A percentile compares a stretch with the other conserved stretches of the same genome.
phyloP scores from a whole-genome alignment of 805 yeast genomes.

The Metahyphopichia silvanorum region DNA sequence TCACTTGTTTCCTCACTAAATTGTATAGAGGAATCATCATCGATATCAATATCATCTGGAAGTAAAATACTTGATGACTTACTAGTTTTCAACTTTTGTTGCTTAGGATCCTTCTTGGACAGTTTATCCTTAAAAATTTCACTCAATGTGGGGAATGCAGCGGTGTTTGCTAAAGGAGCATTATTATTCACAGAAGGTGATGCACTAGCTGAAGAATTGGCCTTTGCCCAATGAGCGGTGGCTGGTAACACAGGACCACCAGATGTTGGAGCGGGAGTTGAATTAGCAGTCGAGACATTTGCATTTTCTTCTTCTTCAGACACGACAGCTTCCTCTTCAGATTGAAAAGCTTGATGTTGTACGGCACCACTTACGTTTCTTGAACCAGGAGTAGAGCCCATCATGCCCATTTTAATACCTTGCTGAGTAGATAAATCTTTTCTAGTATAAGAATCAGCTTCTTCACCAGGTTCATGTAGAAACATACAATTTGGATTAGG shows the following conservation, averaged over 20 bases:
- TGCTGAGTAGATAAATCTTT: conserved; percentile 80
- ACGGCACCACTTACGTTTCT: conserved; percentile 5
- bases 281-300: conserved; percentile 6
- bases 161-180: conserved; percentile 41
- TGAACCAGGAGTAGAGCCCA: conserved; percentile 24
- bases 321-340: not conserved
- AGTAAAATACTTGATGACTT: conserved; percentile 30
- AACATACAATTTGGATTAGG: conserved; percentile 99
- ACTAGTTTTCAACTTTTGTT: conserved; percentile 26
- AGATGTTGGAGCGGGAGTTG: conserved; percentile 10
- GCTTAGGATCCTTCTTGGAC: conserved; percentile 21
- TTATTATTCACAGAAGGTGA: conserved; percentile 36
- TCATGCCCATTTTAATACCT: conserved; percentile 55
- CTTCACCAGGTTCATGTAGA: conserved; percentile 98
- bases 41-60: conserved; percentile 48
- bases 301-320: conserved; percentile 14
- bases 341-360: not conserved
- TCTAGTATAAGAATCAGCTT: conserved; percentile 93
- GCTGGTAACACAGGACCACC: conserved; percentile 58
- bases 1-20: conserved; percentile 49
- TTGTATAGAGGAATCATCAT: conserved; percentile 42
- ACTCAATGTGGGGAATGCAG: conserved; percentile 61
- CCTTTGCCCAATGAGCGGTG: conserved; percentile 63
- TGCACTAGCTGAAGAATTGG: conserved; percentile 22
- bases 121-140: conserved; percentile 39